Conservation (phyloP, 106 monocot genomes). For the Dendrobium nobile region DNA sequence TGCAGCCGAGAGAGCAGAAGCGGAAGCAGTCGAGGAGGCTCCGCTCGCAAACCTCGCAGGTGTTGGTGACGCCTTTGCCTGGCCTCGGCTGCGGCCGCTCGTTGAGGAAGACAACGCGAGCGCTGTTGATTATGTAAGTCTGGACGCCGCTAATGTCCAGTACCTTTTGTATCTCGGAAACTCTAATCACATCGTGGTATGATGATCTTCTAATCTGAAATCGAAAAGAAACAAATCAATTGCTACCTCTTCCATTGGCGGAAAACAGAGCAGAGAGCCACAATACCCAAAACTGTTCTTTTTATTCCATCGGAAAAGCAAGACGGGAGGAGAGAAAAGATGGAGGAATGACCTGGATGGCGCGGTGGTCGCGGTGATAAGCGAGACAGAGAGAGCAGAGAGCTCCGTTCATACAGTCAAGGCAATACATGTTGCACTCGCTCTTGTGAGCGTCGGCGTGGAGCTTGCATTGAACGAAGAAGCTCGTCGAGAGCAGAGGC, state of each 20-base stretch:
- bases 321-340: not conserved
- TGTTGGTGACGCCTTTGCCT: constrained; percentile 46
- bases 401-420: constrained; percentile 74
- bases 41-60: constrained; percentile 50
- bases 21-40: constrained; percentile 60
- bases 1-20: constrained; percentile 68
- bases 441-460: constrained; percentile 83
- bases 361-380: constrained; percentile 56
- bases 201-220: constrained; percentile 84
- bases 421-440: constrained; percentile 96
- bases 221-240: not conserved
- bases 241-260: not conserved
- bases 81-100: constrained; percentile 58
- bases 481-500: constrained; percentile 54
- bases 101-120: constrained; percentile 83
- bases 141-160: constrained; percentile 82
- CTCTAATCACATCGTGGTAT: constrained; percentile 94
- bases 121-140: constrained; percentile 96
- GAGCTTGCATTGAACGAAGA: constrained; percentile 83
- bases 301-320: not conserved
- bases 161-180: constrained; percentile 78
- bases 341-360: constrained; percentile 56
- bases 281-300: not conserved
- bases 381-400: constrained; percentile 83
- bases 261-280: not conserved